phyloP scores from a whole-genome alignment of 768 basidiomycete species.

The Pulveroboletus frians region DNA sequence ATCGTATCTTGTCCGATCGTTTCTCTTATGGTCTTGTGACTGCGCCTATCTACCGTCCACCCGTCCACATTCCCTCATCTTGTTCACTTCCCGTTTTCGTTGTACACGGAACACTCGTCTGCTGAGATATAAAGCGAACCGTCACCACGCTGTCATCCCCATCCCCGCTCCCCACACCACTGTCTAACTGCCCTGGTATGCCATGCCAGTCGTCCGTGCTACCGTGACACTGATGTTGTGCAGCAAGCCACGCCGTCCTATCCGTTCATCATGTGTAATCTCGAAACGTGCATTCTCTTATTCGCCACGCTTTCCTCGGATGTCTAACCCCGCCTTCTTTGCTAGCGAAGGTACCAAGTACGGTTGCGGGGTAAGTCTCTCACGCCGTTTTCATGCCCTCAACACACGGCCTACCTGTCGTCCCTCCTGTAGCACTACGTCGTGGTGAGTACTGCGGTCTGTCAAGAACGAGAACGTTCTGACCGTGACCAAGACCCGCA shows the following conservation, averaged over 20 bases:
- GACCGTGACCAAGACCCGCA: constrained; percentile 29
- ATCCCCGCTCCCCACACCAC: constrained; percentile 10
- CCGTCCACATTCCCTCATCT: constrained; percentile 13
- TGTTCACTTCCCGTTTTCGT: constrained; percentile 11
- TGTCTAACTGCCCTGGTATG: constrained; percentile 13
- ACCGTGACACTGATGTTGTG: constrained; percentile 2
- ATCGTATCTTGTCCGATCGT: constrained; percentile 31
- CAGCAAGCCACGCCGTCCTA: constrained; percentile 6
- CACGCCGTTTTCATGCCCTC: constrained; percentile 16
- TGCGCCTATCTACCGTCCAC: constrained; percentile 6
- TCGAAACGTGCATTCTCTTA: constrained; percentile 43
- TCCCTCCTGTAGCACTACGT: constrained; percentile 54
- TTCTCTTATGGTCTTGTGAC: constrained; percentile 30
- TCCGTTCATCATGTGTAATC: constrained; percentile 45
- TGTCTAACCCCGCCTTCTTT: constrained; percentile 25
- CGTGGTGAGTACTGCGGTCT: constrained; percentile 45
- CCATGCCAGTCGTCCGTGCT: constrained; percentile 1
- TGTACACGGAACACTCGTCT: constrained; percentile 14
- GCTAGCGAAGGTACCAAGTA: constrained; percentile 68
- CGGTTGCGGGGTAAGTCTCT: constrained; percentile 54
- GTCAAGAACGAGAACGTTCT: constrained; percentile 3
- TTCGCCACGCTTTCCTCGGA: constrained; percentile 14
- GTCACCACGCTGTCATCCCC: constrained; percentile 11
- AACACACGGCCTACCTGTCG: constrained; percentile 4
- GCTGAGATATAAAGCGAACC: constrained; percentile 31